Evolutionary conservation across 2,329 filamentous ascomycete genomes (phyloP), one percentile per base, ranked within the genome.

Genomic region (Didymella arachidicola): DNA sequence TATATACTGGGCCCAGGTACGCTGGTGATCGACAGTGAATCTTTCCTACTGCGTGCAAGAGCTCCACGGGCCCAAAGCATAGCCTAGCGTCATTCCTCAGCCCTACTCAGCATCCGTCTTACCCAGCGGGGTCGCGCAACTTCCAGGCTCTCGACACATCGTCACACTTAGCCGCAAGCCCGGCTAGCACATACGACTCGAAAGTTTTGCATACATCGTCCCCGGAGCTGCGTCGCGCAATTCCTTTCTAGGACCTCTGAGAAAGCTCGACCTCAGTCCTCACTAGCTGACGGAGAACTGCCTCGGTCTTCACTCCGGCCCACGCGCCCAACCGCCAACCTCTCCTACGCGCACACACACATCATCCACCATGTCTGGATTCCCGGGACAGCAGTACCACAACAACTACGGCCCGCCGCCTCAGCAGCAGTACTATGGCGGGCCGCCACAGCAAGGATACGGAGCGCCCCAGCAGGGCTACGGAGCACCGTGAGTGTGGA

Each of bases 361-460:
- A 56, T 34, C 46, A 52, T 7, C 58, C 64, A 58, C 52, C 65
- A 79, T 79, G 77, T 79, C 76, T 62, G 57, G 57, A 36, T 79
- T 72, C 56, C 78, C 78, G 42, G 78, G 78, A 47, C 77, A 79
- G 67, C 69, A 76, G 61, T 78, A 78, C 63, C 73, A 80, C 68
- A 75, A 77, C 57, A 73, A 71, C 52, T 69, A 76, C 48, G 79
- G 70, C 49, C 65, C 54, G n/a, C 66, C 65, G 53, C 69, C 69
- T 38, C 69, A 63, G 43, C 71, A 71, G 65, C 62, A 70, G 53
- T 62, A 61, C 62, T 75, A 75, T 42, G 70, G 70, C 30, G 54
- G 61, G 54, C 67, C 64, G 2, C 69, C 70, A 27, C 68, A 69
- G 44, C 54, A 52, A 26, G 64, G 59, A 30, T 66, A 68, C 32